Evolutionary conservation across 805 yeast genomes (phyloP).

Genomic region (Tetrapisispora taiwanensis): DNA sequence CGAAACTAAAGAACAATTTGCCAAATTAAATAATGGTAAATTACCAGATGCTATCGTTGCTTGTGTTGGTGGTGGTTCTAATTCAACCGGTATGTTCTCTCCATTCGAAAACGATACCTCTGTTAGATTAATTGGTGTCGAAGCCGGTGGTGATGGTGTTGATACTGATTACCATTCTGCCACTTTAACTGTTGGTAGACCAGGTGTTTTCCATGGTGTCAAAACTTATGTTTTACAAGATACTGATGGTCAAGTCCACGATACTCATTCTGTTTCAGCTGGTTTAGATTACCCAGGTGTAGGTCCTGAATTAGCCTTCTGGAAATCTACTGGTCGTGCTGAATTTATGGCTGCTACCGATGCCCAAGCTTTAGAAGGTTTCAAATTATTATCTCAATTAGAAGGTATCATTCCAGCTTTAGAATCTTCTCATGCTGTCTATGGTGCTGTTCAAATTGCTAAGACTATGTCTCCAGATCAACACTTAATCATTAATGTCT

Average conservation of each 20-base stretch:
- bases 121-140: slow-evolving; percentile 84
- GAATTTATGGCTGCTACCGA: slow-evolving; percentile 86
- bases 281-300: slow-evolving; percentile 99
- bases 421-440: slow-evolving; percentile 94
- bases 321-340: slow-evolving; percentile 93
- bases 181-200: slow-evolving; percentile 85
- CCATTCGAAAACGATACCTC: slow-evolving; percentile 77
- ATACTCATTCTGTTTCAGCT: slow-evolving; percentile 96
- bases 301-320: slow-evolving; percentile 92
- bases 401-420: slow-evolving; percentile 99
- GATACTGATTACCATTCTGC: slow-evolving; percentile 89
- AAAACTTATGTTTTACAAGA: slow-evolving; percentile 88
- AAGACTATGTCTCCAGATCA: slow-evolving; percentile 70
- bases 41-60: slow-evolving; percentile 94
- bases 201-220: slow-evolving; percentile 98
- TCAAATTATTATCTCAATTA: slow-evolving; percentile 75
- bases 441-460: slow-evolving; percentile 83
- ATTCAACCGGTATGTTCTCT: slow-evolving; percentile 89
- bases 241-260: slow-evolving; percentile 90
- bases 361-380: slow-evolving; percentile 89
- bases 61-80: slow-evolving; percentile 99
- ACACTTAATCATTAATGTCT: slow-evolving; percentile 76
- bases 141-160: slow-evolving; percentile 97
- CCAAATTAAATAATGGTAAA: slow-evolving; percentile 63
- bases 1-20: slow-evolving; percentile 88